Percentiles rank a stretch among this genome's conserved stretches.
Conservation (phyloP, 2,329 filamentous ascomycete species). For the Chalaropsis ovoidea region DNA sequence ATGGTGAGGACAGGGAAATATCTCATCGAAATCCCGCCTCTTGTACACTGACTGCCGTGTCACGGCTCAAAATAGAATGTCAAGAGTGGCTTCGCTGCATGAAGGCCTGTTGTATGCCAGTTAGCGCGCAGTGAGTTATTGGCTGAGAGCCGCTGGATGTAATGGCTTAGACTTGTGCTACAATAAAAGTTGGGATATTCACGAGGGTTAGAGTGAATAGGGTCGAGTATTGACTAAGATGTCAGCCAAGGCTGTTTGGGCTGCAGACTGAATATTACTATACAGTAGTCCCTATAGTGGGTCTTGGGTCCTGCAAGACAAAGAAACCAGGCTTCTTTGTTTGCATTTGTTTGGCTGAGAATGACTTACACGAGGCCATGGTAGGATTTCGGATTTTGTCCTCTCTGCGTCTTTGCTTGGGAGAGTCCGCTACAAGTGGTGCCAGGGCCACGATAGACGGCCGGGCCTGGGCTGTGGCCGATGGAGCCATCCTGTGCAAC, state of each 20-base stretch:
- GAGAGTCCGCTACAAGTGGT: neutral
- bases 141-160: neutral
- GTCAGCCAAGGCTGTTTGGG: no score
- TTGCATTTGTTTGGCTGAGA: neutral
- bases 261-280: neutral
- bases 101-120: neutral
- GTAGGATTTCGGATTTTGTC: neutral
- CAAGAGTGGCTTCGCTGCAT: neutral
- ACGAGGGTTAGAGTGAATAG: neutral
- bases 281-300: neutral
- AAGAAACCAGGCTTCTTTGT: conserved; percentile 4
- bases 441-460: neutral
- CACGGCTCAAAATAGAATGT: neutral
- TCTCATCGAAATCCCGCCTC: neutral
- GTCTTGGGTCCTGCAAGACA: neutral
- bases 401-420: neutral
- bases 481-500: neutral
- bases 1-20: neutral
- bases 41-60: neutral
- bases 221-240: neutral
- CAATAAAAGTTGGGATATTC: neutral
- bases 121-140: neutral
- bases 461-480: neutral
- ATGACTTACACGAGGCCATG: neutral
- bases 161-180: neutral